Evolutionary conservation across 1,284 basidiomycete species (phyloP), one percentile per base, ranked within the genome.

Genomic region (Stygiomarasmius scandens): DNA sequence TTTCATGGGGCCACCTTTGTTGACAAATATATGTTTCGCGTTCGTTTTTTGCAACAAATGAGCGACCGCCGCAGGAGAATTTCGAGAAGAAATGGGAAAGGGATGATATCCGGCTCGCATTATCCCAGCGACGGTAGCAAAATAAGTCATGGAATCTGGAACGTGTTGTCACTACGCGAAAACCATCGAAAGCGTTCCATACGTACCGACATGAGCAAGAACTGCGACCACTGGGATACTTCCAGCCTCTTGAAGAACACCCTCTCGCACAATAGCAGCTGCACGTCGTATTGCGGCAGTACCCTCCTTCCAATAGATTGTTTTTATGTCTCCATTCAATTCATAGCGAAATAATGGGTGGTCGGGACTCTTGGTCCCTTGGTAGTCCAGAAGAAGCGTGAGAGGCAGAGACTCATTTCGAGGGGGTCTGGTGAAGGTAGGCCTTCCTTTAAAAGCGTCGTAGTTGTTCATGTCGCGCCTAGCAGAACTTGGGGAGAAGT

Each of bases 81-180:
- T 65, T 14, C 62, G 55, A 22, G 62, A 54, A 29, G 63, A 65
- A 20, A 66, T 63, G 19, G 61, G 58, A 49, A 66, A 66, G 16
- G 38, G 43, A 22, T 49, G 22, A 45, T 36, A 51, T 16, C 51
- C 54, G 20, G 56, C 53, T 24, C 53, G 56, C 19, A 56, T 49
- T 14, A 58, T 51, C 12, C 60, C 49, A 29, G 54, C 24, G 11
- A 57, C 29, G 8, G 51, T 49, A 49, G 36, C 45, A 36, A 56
- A 56, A 48, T 54, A 61, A n/a, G 58, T 47, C 4, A 61, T 54
- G 9, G 50, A 38, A 23, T 61, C 60, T 59, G 41, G n/a, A 19
- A 4, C 16, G 6, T 41, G n/a, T n/a, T 41, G 16, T 41, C 4
- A 41, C 8, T 41, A n/a, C 14, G 8, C 14, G 4, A 5, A 41